These are phyloP conservation scores for Acorus gramineus DNA, from an alignment of 106 monocot species.

Conservation along the genomic window DNA sequence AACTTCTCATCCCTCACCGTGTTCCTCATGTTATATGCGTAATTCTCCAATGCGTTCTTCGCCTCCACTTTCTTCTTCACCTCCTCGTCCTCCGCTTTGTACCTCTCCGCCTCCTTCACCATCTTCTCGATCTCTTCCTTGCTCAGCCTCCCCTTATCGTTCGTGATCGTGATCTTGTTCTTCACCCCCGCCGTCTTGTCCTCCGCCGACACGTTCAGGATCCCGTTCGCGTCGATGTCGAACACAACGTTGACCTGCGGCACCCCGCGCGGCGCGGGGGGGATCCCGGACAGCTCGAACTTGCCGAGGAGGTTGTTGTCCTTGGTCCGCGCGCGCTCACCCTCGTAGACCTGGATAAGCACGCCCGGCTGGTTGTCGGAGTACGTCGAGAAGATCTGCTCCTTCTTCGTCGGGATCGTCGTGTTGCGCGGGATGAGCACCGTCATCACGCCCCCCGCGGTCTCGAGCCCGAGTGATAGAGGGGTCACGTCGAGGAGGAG, in stretches of 20 bases:
- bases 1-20: too few species aligned
- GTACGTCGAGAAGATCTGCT: constrained; percentile 23
- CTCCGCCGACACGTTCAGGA: constrained; percentile 9
- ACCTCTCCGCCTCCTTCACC: constrained; percentile 31
- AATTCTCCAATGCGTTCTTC: too few species aligned
- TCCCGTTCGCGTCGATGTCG: constrained; percentile 24
- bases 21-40: too few species aligned
- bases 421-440: constrained; percentile 30
- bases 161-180: too few species aligned
- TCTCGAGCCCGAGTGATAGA: constrained; percentile 26
- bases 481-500: constrained; percentile 33
- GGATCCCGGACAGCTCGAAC: constrained; percentile 36
- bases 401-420: constrained; percentile 42
- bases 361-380: constrained; percentile 43
- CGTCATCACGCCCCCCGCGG: constrained; percentile 28
- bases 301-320: constrained; percentile 45
- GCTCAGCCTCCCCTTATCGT: too few species aligned
- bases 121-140: constrained; percentile 14
- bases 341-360: constrained; percentile 40
- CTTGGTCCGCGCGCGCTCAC: constrained; percentile 24
- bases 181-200: too few species aligned
- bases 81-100: too few species aligned
- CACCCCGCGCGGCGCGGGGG: constrained; percentile 26
- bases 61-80: too few species aligned
- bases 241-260: constrained; percentile 18